phyloP scores from a whole-genome alignment of 768 basidiomycete species.

The Mycena polygramma region DNA sequence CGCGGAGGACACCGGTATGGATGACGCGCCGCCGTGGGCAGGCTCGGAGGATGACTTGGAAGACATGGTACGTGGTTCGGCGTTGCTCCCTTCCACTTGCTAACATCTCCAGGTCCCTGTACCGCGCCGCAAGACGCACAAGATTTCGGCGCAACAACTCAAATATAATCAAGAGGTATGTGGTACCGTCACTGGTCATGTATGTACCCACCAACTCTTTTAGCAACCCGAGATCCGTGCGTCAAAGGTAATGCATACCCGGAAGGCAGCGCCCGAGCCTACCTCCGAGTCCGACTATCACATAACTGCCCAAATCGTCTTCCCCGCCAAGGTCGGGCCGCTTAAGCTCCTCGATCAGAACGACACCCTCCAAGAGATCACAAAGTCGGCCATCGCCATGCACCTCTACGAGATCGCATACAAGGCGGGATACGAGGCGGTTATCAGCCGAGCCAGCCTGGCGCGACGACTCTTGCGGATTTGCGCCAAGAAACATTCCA shows the following conservation, averaged over 20 bases:
- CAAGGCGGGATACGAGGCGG: neutral
- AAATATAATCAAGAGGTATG: conserved; percentile 1
- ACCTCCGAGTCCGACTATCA: neutral
- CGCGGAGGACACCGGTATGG: no score
- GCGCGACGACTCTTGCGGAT: neutral
- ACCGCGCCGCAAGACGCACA: no score
- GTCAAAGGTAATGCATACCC: neutral
- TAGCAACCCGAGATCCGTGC: conserved; percentile 1
- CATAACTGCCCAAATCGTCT: neutral
- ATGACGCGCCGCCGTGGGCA: neutral
- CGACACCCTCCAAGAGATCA: neutral
- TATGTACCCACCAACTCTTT: no score
- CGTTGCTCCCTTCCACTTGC: no score
- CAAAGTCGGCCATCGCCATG: neutral
- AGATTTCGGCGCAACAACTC: neutral
- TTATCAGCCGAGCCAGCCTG: neutral
- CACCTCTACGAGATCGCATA: neutral
- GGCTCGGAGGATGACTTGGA: neutral
- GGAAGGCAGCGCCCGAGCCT: neutral
- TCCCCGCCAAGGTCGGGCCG: neutral
- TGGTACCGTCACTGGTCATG: neutral
- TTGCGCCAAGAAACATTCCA: neutral
- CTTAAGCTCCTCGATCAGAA: neutral
- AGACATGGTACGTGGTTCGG: neutral
- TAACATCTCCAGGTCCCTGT: no score